phyloP scores from a whole-genome alignment of 2,329 filamentous ascomycete species.

The Trichoderma polysporum region DNA sequence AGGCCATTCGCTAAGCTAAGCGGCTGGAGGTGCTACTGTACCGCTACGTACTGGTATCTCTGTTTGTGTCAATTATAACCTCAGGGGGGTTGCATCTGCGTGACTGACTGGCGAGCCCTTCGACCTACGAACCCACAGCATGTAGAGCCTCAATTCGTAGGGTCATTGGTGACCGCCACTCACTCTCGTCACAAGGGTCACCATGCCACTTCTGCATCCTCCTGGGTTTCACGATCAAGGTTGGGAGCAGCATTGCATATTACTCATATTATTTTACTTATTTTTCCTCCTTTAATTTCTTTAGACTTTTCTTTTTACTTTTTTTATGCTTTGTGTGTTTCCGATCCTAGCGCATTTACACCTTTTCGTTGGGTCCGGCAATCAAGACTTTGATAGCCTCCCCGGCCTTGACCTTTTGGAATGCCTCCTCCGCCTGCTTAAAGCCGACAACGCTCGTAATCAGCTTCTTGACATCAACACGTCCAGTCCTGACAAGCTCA shows the following conservation, averaged over 20 bases:
- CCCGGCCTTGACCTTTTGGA: slow-evolving; percentile 80
- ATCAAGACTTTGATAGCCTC: slow-evolving; percentile 73
- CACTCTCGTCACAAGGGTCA: neutral
- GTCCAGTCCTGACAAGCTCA: slow-evolving; percentile 69
- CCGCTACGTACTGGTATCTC: neutral
- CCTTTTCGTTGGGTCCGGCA: slow-evolving; percentile 58
- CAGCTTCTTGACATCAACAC: slow-evolving; percentile 78
- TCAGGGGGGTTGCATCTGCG: neutral
- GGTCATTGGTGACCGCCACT: slow-evolving; percentile 7
- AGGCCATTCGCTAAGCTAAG: neutral
- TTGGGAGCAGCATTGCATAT: neutral
- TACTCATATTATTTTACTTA: neutral
- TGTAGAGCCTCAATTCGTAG: slow-evolving; percentile 15
- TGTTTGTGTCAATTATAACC: neutral
- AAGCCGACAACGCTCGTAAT: slow-evolving; percentile 79
- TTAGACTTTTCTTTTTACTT: neutral
- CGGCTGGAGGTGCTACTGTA: neutral
- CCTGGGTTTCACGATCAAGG: neutral
- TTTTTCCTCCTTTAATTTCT: neutral
- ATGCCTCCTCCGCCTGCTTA: slow-evolving; percentile 78
- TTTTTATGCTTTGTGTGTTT: neutral
- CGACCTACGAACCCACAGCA: slow-evolving; percentile 3
- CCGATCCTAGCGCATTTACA: neutral
- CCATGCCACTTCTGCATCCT: neutral
- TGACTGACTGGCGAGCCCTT: slow-evolving; percentile 6